Evolutionary conservation across 2,329 filamentous ascomycete genomes (phyloP).

Genomic region (Arachnomyces sp.): DNA sequence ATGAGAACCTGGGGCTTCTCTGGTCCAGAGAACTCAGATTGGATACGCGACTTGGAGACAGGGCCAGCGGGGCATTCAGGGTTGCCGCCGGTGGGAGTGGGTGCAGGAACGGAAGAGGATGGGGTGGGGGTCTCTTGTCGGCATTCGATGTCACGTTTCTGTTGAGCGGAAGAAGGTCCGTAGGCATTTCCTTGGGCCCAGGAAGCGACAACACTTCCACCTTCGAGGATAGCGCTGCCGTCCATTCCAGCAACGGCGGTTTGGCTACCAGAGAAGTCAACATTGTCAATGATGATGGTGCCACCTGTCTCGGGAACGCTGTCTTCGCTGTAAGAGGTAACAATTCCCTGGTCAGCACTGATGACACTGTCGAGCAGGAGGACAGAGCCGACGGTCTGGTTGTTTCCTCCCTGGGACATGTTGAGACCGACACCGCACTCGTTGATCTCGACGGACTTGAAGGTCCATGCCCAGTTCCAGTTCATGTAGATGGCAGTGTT

Average conservation of each 20-base stretch:
- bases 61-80: slow-evolving; percentile 16
- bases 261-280: slow-evolving; percentile 66
- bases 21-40: slow-evolving; percentile 49
- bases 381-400: slow-evolving; percentile 77
- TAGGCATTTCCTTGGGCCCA: slow-evolving; percentile 79
- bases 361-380: slow-evolving; percentile 74
- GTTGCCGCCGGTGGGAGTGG: slow-evolving; percentile 5
- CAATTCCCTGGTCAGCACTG: slow-evolving; percentile 67
- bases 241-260: slow-evolving; percentile 55
- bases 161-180: slow-evolving; percentile 22
- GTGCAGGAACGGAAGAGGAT: slow-evolving; percentile 11
- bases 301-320: slow-evolving; percentile 63
- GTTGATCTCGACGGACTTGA: slow-evolving; percentile 68
- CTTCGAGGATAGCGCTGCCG: slow-evolving; percentile 56
- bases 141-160: slow-evolving; percentile 22
- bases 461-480: slow-evolving; percentile 84
- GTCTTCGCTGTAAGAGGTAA: slow-evolving; percentile 59
- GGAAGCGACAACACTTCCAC: slow-evolving; percentile 58
- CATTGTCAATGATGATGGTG: slow-evolving; percentile 78
- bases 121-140: slow-evolving; percentile 15
- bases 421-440: slow-evolving; percentile 68
- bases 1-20: slow-evolving; percentile 61
- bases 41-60: slow-evolving; percentile 40
- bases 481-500: slow-evolving; percentile 80
- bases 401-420: slow-evolving; percentile 57